A percentile compares a stretch with the other conserved stretches of the same genome.
These are phyloP conservation scores for Fragaria ananassa DNA, from an alignment of 306 rosid species.

Conservation along the genomic window DNA sequence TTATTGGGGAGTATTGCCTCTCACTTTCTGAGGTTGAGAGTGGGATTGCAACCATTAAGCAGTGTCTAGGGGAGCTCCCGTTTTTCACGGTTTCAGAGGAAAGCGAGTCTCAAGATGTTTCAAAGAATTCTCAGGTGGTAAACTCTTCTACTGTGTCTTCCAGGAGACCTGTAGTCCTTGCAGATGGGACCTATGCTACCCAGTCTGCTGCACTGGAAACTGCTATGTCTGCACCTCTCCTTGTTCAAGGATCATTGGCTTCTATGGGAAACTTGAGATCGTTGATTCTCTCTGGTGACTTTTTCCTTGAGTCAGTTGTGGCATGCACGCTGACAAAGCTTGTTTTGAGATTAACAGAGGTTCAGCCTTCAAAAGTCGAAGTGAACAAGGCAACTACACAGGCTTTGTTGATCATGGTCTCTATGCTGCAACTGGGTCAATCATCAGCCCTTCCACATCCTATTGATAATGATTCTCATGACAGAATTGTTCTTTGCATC, in stretches of 20 bases:
- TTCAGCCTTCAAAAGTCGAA: slow-evolving; percentile 78
- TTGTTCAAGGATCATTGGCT: slow-evolving; percentile 71
- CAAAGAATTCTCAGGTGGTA: slow-evolving; percentile 51
- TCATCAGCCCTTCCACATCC: slow-evolving; percentile 86
- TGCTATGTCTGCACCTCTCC: slow-evolving; percentile 79
- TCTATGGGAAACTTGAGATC: slow-evolving; percentile 88
- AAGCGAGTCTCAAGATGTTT: slow-evolving; percentile 63
- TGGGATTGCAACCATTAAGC: slow-evolving; percentile 74
- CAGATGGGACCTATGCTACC: slow-evolving; percentile 98
- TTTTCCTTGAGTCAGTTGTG: slow-evolving; percentile 86
- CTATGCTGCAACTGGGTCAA: slow-evolving; percentile 88
- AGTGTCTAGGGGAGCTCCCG: slow-evolving; percentile 93
- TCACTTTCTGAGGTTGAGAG: slow-evolving; percentile 90
- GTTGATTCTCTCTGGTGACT: slow-evolving; percentile 84
- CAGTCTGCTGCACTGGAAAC: slow-evolving; percentile 97
- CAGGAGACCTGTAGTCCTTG: slow-evolving; percentile 88
- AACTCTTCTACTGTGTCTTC: slow-evolving; percentile 73
- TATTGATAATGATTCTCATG: slow-evolving; percentile 81
- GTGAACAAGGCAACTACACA: slow-evolving; percentile 65
- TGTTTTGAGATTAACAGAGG: slow-evolving; percentile 83
- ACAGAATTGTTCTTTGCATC: slow-evolving; percentile 81
- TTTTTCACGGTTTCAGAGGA: slow-evolving; percentile 76
- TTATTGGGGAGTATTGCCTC: slow-evolving; percentile 85
- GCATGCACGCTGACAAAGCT: slow-evolving; percentile 90
- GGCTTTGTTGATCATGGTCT: slow-evolving; percentile 75